Evolutionary conservation across 208 protist species (phyloP).

Genomic region (Acanthamoeba triangularis): DNA sequence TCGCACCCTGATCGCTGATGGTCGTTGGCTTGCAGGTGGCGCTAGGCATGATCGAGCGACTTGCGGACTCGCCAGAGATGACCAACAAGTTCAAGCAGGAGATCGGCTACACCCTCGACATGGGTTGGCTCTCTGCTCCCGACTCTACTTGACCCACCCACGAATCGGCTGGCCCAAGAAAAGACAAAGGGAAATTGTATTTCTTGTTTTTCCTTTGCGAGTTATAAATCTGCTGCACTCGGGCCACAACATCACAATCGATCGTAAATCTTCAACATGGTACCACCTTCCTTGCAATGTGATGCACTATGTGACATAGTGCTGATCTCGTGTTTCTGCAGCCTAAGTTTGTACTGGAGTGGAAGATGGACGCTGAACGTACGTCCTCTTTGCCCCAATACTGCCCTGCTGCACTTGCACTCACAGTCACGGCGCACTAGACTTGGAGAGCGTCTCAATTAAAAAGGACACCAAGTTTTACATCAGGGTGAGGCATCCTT

Average conservation of each 20-base stretch:
- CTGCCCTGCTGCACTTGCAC: no score
- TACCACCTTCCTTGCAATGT: no score
- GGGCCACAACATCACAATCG: no score
- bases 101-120: conserved; percentile 65
- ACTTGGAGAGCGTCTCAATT: background rate
- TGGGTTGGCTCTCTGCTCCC: conserved; percentile 37
- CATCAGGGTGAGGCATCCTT: background rate
- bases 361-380: conserved; percentile 62
- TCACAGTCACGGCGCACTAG: background rate
- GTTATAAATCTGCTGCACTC: no score
- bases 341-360: conserved; percentile 45
- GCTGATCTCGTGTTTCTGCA: background rate
- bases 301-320: no score
- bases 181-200: no score
- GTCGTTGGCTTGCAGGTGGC: conserved; percentile 7
- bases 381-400: background rate
- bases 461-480: conserved; percentile 43
- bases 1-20: background rate
- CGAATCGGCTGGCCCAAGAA: no score
- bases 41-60: conserved; percentile 57
- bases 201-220: no score
- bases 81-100: conserved; percentile 64
- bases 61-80: conserved; percentile 42
- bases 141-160: background rate
- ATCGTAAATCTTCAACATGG: no score